phyloP scores from a whole-genome alignment of 805 yeast genomes.

The Ogataea thermomethanolica region DNA sequence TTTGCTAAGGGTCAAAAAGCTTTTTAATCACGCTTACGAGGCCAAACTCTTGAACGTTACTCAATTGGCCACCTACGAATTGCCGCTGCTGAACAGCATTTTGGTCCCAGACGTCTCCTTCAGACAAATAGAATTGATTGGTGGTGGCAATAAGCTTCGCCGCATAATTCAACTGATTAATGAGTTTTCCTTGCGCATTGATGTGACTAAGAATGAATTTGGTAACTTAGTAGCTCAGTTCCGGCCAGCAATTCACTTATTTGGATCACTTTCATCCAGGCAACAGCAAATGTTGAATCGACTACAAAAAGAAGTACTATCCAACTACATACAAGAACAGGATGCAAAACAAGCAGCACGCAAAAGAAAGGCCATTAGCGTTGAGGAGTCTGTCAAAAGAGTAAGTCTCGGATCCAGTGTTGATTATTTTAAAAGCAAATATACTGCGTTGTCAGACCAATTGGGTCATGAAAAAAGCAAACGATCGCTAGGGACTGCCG shows the following conservation, averaged over 20 bases:
- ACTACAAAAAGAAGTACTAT: slow-evolving; percentile 15
- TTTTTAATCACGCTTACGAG: slow-evolving; percentile 7
- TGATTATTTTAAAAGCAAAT: slow-evolving; percentile 44
- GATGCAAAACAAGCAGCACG: slow-evolving; percentile 8
- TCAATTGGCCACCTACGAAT: slow-evolving; percentile 28
- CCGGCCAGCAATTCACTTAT: slow-evolving; percentile 16
- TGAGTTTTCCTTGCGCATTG: slow-evolving; percentile 15
- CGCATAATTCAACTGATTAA: slow-evolving; percentile 14
- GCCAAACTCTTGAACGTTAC: slow-evolving; percentile 30
- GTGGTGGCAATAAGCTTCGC: slow-evolving; percentile 13
- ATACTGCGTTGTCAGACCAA: slow-evolving; percentile 23
- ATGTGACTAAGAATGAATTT: slow-evolving; percentile 10
- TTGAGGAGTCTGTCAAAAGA: slow-evolving; percentile 8
- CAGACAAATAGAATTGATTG: slow-evolving; percentile 12
- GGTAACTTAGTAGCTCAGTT: slow-evolving; percentile 7
- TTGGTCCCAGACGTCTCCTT: slow-evolving; percentile 18
- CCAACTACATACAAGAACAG: slow-evolving; percentile 10
- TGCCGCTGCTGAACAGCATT: slow-evolving; percentile 15
- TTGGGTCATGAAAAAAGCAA: slow-evolving; percentile 15
- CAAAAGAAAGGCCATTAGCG: slow-evolving; percentile 3
- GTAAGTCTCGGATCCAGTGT: slow-evolving; percentile 23
- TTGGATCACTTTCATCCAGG: slow-evolving; percentile 4
- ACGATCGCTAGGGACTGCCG: slow-evolving; percentile 10
- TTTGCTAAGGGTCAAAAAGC: slow-evolving; percentile 28
- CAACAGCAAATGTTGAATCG: slow-evolving; percentile 13